Evolutionary conservation across 441 rosid species (phyloP).

Genomic region (Biscutella laevigata): DNA sequence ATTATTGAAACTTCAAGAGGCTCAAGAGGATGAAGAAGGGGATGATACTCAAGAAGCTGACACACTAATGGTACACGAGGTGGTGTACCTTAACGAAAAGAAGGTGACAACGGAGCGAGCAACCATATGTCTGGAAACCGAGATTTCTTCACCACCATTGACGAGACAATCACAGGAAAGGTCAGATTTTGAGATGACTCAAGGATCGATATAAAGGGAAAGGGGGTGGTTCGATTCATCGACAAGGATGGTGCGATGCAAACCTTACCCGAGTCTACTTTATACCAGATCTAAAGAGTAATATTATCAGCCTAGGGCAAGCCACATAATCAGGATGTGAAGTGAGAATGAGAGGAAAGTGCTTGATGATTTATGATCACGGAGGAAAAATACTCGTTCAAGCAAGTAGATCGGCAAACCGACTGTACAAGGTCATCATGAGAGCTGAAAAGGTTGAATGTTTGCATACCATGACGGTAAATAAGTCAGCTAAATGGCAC

Average conservation of each 20-base stretch:
- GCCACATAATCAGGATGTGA: no score
- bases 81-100: background rate
- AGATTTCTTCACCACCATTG: background rate
- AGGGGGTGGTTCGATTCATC: background rate
- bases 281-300: background rate
- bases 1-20: no score
- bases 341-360: no score
- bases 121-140: background rate
- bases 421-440: no score
- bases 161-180: background rate
- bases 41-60: background rate
- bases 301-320: background rate
- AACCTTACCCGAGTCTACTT: background rate
- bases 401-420: no score
- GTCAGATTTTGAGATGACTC: background rate
- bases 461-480: no score
- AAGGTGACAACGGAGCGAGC: background rate
- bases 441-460: no score
- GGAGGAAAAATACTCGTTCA: no score
- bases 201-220: background rate
- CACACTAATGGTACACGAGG: background rate
- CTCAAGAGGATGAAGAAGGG: no score
- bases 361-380: no score
- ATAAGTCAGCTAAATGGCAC: no score
- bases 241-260: background rate